Evolutionary conservation across 495 filamentous ascomycete genomes (phyloP).

Genomic region (Penicillium silybi): DNA sequence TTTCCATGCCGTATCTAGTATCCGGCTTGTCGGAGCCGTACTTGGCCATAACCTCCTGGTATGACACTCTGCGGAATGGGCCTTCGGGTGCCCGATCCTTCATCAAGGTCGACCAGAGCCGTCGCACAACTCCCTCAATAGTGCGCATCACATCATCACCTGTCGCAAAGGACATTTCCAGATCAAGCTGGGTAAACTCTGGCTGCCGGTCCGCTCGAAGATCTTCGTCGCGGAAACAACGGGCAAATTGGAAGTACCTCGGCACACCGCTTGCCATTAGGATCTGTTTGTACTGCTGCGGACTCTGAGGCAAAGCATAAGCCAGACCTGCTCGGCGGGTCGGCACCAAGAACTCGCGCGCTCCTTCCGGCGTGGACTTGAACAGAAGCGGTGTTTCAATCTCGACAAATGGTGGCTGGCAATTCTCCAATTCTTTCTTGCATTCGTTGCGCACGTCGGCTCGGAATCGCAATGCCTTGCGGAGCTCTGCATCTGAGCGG

Average conservation of each 20-base stretch:
- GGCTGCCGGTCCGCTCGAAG: conserved; percentile 89
- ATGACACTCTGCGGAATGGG: conserved; percentile 60
- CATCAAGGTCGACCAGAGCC: conserved; percentile 50
- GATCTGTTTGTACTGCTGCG: conserved; percentile 98
- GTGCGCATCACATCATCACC: conserved; percentile 68
- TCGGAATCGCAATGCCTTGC: conserved; percentile 59
- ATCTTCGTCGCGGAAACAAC: conserved; percentile 95
- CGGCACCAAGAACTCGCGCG: conserved; percentile 92
- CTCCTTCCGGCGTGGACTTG: conserved; percentile 96
- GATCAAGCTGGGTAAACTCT: conserved; percentile 95
- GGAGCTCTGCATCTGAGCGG: conserved; percentile 61
- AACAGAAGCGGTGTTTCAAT: conserved; percentile 92
- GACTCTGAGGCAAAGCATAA: conserved; percentile 92
- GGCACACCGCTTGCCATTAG: conserved; percentile 85
- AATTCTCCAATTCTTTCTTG: conserved; percentile 46
- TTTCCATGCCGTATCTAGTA: conserved; percentile 60
- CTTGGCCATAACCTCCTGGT: conserved; percentile 70
- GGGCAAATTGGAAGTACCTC: conserved; percentile 87
- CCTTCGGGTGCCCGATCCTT: conserved; percentile 35
- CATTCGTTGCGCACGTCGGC: conserved; percentile 47
- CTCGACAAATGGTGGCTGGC: conserved; percentile 58
- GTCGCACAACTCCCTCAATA: conserved; percentile 61
- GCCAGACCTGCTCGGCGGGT: conserved; percentile 69
- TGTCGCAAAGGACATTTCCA: conserved; percentile 84
- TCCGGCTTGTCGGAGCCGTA: conserved; percentile 95